phyloP scores from a whole-genome alignment of 495 filamentous ascomycete genomes.

The Xylaria curta region DNA sequence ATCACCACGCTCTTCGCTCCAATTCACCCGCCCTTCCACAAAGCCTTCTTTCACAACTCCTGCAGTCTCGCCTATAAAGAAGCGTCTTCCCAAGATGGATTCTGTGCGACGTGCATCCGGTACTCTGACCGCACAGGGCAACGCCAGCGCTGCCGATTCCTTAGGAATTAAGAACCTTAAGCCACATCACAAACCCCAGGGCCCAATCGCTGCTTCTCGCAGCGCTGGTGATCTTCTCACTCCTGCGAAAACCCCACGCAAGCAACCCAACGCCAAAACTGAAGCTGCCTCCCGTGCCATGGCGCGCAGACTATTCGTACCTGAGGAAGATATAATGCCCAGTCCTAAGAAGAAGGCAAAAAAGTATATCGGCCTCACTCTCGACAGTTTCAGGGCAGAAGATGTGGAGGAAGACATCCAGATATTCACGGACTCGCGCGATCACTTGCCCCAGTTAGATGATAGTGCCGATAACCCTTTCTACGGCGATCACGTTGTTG shows the following conservation, averaged over 20 bases:
- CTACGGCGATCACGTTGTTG: slow-evolving; percentile 49
- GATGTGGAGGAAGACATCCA: slow-evolving; percentile 64
- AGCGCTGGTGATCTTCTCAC: slow-evolving; percentile 74
- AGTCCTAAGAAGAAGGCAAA: slow-evolving; percentile 62
- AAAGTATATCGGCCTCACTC: slow-evolving; percentile 66
- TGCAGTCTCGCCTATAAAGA: slow-evolving; percentile 61
- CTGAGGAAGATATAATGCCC: slow-evolving; percentile 63
- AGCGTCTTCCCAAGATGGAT: slow-evolving; percentile 45
- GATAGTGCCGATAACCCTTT: slow-evolving; percentile 77
- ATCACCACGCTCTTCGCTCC: slow-evolving; percentile 51
- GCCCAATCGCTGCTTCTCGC: slow-evolving; percentile 25
- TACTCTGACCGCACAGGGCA: slow-evolving; percentile 41
- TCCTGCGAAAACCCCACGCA: slow-evolving; percentile 86
- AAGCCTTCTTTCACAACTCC: slow-evolving; percentile 51
- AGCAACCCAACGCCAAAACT: slow-evolving; percentile 61
- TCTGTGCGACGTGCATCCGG: slow-evolving; percentile 49
- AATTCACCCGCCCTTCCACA: slow-evolving; percentile 38
- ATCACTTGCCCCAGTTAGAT: slow-evolving; percentile 78
- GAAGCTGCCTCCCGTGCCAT: slow-evolving; percentile 65
- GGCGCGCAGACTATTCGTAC: slow-evolving; percentile 76
- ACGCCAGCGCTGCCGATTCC: slow-evolving; percentile 44
- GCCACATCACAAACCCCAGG: slow-evolving; percentile 32
- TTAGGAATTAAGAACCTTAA: slow-evolving; percentile 36
- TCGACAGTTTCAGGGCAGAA: slow-evolving; percentile 73
- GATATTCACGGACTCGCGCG: slow-evolving; percentile 90